Evolutionary conservation across 192 early-diverging fungal genomes (phyloP), one percentile per base, ranked within the genome.

Genomic region (Linnemannia elongata): DNA sequence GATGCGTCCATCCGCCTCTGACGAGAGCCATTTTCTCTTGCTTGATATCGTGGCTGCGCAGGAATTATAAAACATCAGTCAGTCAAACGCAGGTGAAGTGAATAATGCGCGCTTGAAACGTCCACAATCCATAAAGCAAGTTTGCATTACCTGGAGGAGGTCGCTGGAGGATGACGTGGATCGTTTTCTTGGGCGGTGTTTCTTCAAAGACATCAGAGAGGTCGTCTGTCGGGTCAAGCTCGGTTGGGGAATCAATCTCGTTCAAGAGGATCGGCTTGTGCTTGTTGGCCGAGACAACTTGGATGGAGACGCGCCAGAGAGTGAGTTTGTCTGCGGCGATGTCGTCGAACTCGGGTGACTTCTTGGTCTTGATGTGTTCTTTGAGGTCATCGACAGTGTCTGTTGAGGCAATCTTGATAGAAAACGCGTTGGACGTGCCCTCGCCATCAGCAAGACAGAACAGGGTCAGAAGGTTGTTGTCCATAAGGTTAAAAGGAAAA

Each of bases 1-100:
- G 33, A 52, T 52, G 42, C 72, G 72, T 74, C 72, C 72, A 74
- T 74, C 72, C 45, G 24, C 44, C 72, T 74, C 72, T 47, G 72
- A 74, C 44, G 47, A 49, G 47, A 74, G 38, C 45, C 72, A 74
- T 74, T 74, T 74, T 74, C 72, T 45, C 72, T 74, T 74, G 45
- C 33, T 49, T 45, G 72, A 74, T 74, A 27, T 30, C 24, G 33
- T 74, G 45, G 12, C 72, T 74, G 47, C 72, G 72, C 72, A 74
- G 69, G 27, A 36, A 69, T 69, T 69, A 69, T 49, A 54, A 54
- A 54, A 54, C 52, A 54, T 54, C 52, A 54, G 20, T 54, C 9
- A 54, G 52, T 54, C 52, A 54, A 54, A 54, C 20, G 52, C 17
- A 54, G 52, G 17, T 54, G 52, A 54, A 54, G 52, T 54, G 52